Base-by-base conservation (phyloP, 768 basidiomycete species). In the Russula virescens region DNA sequence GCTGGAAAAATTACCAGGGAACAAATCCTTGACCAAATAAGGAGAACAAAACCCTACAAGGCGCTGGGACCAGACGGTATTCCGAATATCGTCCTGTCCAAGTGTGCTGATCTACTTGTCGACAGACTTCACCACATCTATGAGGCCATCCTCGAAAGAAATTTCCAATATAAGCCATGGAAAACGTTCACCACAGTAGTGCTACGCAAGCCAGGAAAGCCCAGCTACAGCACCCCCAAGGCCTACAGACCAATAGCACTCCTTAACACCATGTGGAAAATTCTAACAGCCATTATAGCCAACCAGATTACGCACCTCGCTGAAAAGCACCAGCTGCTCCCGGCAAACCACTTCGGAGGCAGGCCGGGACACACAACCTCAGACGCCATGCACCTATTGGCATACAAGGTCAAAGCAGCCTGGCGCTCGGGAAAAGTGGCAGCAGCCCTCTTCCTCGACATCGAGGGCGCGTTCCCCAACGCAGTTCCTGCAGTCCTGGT, bases 371-470 rank as follows among this genome's bases (percentile, higher is more conserved):
- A 67, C 0, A 62, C 69, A 0, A 73, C 73, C 0, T 66, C 68
- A 0, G 73, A 74, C 60, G 64, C 73, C 5, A 19, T 73, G 4
- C 73, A 73, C 48, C 65, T 67, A 0, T 31, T 71, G 1, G 62
- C 61, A 9, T 47, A 65, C n/a, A 68, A 47, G 10, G 52, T 72
- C 42, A 69, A 69, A 23, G 63, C 69, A 34, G 60, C 69, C 1
- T 73, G 69, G 73, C 49, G 66, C 54, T 61, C 47, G 5, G 47
- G 47, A 14, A 48, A 48, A 21, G 75, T 73, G 0, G 58, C 42
- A 2, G 3, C 42, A 8, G 42, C 19, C 2, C 18, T 43, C 1
- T 43, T 43, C 42, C 42, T 43, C 18, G 42, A 43, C 42, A 43
- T 43, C 14, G 42, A 43, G 8, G 42, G 42, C 8, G 42, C 42